Conservation (phyloP, 805 yeast species). For the Starmerella scarabaei region DNA sequence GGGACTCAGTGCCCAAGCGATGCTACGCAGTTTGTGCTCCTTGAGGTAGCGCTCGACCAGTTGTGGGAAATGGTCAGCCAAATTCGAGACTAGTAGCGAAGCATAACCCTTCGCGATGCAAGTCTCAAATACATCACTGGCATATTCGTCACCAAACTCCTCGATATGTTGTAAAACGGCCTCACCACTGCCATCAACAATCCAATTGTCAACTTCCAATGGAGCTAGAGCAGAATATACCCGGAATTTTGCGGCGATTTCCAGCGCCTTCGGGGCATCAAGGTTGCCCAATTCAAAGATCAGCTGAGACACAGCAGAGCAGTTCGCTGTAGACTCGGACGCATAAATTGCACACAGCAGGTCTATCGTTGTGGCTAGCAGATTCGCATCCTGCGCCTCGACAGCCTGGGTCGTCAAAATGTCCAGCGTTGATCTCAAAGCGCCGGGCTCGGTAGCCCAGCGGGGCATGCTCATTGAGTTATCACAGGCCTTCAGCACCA, state of each 20-base stretch:
- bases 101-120: constrained; percentile 6
- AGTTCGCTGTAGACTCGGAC: constrained; percentile 12
- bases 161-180: constrained; percentile 4
- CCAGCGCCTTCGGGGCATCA: constrained; percentile 28
- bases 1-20: constrained; percentile 17
- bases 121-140: constrained; percentile 7
- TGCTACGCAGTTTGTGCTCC: constrained; percentile 2
- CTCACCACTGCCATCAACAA: background rate
- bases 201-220: constrained; percentile 36
- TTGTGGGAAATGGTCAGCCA: constrained; percentile 8
- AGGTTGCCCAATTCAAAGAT: constrained; percentile 37
- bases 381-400: constrained; percentile 14
- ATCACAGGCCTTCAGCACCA: constrained; percentile 4
- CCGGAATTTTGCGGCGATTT: constrained; percentile 49
- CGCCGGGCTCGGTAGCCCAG: constrained; percentile 5
- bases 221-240: constrained; percentile 56
- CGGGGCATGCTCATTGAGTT: constrained; percentile 4
- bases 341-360: constrained; percentile 30
- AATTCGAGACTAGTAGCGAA: background rate
- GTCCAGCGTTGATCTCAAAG: constrained; percentile 8
- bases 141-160: constrained; percentile 3
- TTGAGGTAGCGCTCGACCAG: constrained; percentile 8
- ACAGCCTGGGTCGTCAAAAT: constrained; percentile 16
- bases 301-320: constrained; percentile 22
- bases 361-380: constrained; percentile 31